phyloP scores from a whole-genome alignment of 208 protist genomes.

The Leishmania major region DNA sequence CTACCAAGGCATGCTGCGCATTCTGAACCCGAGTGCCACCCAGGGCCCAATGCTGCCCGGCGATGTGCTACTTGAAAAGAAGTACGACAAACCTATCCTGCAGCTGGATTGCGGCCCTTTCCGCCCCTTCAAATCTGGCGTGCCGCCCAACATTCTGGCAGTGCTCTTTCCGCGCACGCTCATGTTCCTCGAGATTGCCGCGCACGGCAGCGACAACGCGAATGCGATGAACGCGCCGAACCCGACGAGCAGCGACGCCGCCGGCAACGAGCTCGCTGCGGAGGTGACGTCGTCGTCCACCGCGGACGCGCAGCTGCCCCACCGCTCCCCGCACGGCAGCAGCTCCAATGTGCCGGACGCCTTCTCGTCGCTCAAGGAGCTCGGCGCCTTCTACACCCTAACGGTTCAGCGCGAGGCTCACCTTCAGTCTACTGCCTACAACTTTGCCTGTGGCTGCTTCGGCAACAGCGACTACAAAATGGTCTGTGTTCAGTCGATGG shows the following conservation, averaged over 20 bases:
- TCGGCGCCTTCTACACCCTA: slow-evolving; percentile 47
- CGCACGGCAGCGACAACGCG: slow-evolving; percentile 14
- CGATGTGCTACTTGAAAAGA: slow-evolving; percentile 84
- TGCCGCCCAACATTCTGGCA: slow-evolving; percentile 61
- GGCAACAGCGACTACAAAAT: slow-evolving; percentile 71
- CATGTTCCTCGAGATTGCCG: slow-evolving; percentile 43
- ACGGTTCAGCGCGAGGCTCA: slow-evolving; percentile 52
- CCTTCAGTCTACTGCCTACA: slow-evolving; percentile 74
- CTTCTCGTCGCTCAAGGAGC: slow-evolving; percentile 20
- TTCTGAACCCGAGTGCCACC: slow-evolving; percentile 62
- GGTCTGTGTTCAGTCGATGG: slow-evolving; percentile 93
- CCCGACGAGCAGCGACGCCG: not conserved
- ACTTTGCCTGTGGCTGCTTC: slow-evolving; percentile 83
- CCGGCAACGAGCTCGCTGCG: not conserved
- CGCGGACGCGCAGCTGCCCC: too few relatives aligned
- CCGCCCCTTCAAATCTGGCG: slow-evolving; percentile 36
- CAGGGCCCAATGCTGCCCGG: slow-evolving; percentile 55
- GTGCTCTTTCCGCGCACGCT: slow-evolving; percentile 85
- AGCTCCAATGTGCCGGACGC: not conserved
- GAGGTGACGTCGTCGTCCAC: not conserved
- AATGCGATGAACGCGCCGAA: not conserved
- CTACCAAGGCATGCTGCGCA: slow-evolving; percentile 85
- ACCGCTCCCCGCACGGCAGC: not conserved
- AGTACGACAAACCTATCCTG: slow-evolving; percentile 88
- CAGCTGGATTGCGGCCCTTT: slow-evolving; percentile 84